Evolutionary conservation across 768 basidiomycete genomes (phyloP), one percentile per base, ranked within the genome.

Genomic region (Tephrocybe sp.): DNA sequence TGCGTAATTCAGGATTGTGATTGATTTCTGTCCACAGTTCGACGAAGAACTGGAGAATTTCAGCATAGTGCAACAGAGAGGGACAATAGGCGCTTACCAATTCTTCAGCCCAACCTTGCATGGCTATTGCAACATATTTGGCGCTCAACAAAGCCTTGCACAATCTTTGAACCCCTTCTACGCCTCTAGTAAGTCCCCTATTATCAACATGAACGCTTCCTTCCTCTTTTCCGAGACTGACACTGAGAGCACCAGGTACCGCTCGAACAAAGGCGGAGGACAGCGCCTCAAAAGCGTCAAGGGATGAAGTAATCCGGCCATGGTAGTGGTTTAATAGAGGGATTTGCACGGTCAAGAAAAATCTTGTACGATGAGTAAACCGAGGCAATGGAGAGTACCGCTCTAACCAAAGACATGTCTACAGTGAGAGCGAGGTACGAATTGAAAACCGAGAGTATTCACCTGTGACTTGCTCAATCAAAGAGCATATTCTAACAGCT

Each of bases 391-490:
- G 89, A 8, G 86, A 84, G 66, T 98, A 99, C 9, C 95, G 94
- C 64, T 96, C 94, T 93, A 57, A 9, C n/a, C 0, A 9, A 41
- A 26, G 8, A 18, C n/a, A n/a, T n/a, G n/a, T n/a, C n/a, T n/a
- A 31, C 13, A 37, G 25, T 13, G 2, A 12, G 40, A 44, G 45
- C 40, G 13, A 43, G n/a, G 49, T 16, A 11, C 3, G 39, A 21
- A 21, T n/a, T 13, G 13, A 18, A 16, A 9, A 12, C 47, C n/a
- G 8, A 35, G 31, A 40, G 11, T 13, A 41, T 75, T 40, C 48
- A 89, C 92, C 91, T 49, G 94, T 94, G 46, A 98, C 84, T 69
- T 97, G 95, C 58, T 97, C 92, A 9, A 97, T 75, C 16, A 98
- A 73, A 21, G 88, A 83, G 61, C 89, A 90, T 51, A 98, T 72